Conservation (phyloP, 345 rosid genomes). For the Brassica juncea region DNA sequence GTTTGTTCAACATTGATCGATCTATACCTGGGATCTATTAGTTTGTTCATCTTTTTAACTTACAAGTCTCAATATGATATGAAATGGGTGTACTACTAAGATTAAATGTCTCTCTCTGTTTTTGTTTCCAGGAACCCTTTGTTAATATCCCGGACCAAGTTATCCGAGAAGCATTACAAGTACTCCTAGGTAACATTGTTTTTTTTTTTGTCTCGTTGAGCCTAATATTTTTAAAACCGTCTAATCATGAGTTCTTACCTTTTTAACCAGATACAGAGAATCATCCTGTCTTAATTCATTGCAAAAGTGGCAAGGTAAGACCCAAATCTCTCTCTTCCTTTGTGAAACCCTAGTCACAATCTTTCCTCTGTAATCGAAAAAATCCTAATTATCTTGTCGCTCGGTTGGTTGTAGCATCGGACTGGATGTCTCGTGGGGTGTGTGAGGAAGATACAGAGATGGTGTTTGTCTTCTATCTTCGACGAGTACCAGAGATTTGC, state of each 20-base stretch:
- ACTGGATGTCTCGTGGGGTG: constrained; percentile 80
- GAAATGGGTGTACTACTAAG: not conserved
- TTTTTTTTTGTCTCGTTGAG: not conserved
- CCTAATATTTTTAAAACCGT: not conserved
- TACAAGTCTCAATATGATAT: not conserved
- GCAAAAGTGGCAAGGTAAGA: constrained; percentile 83
- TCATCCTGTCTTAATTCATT: constrained; percentile 73
- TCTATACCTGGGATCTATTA: not conserved
- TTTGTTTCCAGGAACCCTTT: constrained; percentile 64
- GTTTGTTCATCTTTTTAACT: not conserved
- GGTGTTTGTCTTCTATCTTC: constrained; percentile 74
- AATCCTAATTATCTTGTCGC: not conserved
- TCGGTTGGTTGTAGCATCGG: constrained; percentile 55
- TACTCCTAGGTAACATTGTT: constrained; percentile 53
- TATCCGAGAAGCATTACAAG: constrained; percentile 68
- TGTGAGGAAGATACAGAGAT: constrained; percentile 70
- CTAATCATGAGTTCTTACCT: not conserved
- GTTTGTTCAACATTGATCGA: not conserved
- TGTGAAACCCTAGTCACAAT: not conserved
- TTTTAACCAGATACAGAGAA: constrained; percentile 54
- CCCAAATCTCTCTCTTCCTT: not conserved
- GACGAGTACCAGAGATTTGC: constrained; percentile 84
- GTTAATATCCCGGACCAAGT: constrained; percentile 68
- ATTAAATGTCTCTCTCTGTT: constrained; percentile 18
- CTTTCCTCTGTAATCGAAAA: not conserved